Base-by-base conservation (phyloP, 2,329 filamentous ascomycete genomes). In the Venturia oleaginea region DNA sequence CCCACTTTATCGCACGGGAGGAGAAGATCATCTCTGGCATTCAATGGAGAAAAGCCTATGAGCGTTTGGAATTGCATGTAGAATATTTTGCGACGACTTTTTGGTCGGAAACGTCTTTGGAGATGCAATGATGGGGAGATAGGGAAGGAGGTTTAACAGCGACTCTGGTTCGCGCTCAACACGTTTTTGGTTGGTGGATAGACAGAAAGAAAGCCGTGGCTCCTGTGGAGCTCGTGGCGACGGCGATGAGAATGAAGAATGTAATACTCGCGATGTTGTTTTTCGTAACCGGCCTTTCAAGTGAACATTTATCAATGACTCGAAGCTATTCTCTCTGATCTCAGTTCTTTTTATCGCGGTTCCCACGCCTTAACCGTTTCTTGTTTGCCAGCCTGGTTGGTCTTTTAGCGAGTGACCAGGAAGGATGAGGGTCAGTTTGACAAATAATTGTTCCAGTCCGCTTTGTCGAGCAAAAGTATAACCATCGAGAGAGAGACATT, bases 41-140 rank as follows among this genome's bases (percentile, higher is more conserved):
- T 15, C 8, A 27, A 51, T 15, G 22, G 46, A 15, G 46, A 51
- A 51, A 51, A 27, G 46, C 30, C 19, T 34, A 34, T n/a, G 51
- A 57, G 51, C 51, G 51, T 57, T 57, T 57, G 51, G 51, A 51
- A 34, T 57, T 57, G 27, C 51, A 57, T 57, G 51, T 34, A 34
- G 51, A 57, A 34, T 34, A 37, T 57, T 57, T 57, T 34, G 51
- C 51, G 27, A 51, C 27, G n/a, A n/a, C n/a, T 17, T n/a, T 32
- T 51, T 51, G 46, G 6, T 13, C 46, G 22, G 46, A 51, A 51
- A 51, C 46, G 30, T 32, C 13, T 34, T 57, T 57, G 51, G 51
- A 57, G 51, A 34, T n/a, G 51, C 51, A 34, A 32, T 11, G 30
- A 57, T 57, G 51, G 15, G 19, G 15, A 11, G 27, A n/a, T 32